These are phyloP conservation scores for Eremochloa ophiuroides DNA, from an alignment of 176 grass and related monocot species.

Conservation along the genomic window DNA sequence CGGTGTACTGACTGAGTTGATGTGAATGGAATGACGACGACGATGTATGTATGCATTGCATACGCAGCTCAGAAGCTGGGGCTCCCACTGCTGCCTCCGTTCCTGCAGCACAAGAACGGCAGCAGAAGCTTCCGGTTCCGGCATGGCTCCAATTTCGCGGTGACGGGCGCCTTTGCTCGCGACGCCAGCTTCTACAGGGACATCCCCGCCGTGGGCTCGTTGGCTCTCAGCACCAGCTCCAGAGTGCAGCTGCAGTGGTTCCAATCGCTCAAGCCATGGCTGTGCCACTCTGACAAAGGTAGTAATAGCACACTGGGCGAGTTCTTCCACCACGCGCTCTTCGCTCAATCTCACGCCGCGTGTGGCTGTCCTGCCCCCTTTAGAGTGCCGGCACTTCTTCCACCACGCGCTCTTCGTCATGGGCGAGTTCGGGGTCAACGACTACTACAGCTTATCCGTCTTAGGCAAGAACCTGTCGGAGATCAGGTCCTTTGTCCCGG, in stretches of 20 bases:
- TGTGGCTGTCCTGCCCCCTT: background rate
- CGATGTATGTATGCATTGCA: too few relatives aligned
- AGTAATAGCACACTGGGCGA: too few relatives aligned
- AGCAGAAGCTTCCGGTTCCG: too few relatives aligned
- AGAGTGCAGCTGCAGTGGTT: conserved; percentile 53
- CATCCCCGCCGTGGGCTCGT: background rate
- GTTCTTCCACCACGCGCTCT: too few relatives aligned
- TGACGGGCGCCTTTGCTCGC: conserved; percentile 22
- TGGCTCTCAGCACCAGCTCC: background rate
- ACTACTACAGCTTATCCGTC: background rate
- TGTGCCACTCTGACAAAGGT: conserved; percentile 29
- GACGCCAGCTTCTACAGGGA: conserved; percentile 23
- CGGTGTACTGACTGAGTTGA: background rate
- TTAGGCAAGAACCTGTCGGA: conserved; percentile 7
- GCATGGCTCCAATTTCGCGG: conserved; percentile 53
- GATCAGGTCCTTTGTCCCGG: conserved; percentile 14
- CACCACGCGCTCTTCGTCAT: conserved; percentile 27
- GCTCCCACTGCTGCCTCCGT: conserved; percentile 29
- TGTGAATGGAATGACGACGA: too few relatives aligned
- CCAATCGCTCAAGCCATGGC: conserved; percentile 23
- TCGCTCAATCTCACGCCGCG: too few relatives aligned
- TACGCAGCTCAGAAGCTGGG: conserved; percentile 26
- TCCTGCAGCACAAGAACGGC: conserved; percentile 23
- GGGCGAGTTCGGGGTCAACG: conserved; percentile 30
- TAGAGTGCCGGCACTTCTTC: conserved; percentile 32